Conservation (phyloP, 768 basidiomycete genomes). For the Serendipita sp. region DNA sequence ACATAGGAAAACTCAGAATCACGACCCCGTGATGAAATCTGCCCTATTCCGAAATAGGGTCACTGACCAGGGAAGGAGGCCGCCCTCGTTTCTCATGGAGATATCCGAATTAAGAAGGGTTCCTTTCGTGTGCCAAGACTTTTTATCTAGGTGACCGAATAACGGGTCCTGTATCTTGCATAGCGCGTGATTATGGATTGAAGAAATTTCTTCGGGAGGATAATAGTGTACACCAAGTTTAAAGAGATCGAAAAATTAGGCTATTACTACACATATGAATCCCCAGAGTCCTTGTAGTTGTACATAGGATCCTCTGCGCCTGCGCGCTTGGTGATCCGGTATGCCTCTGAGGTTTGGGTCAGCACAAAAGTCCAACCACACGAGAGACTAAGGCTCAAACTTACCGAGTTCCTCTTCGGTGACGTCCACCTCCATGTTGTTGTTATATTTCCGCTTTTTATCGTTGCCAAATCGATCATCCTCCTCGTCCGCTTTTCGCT, state of each 20-base stretch:
- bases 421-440: constrained; percentile 39
- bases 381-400: constrained; percentile 14
- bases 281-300: constrained; percentile 58
- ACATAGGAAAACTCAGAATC: too few species aligned
- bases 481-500: constrained; percentile 43
- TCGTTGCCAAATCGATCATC: constrained; percentile 32
- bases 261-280: neutral
- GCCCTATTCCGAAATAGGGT: too few species aligned
- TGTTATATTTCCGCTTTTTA: constrained; percentile 12
- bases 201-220: too few species aligned
- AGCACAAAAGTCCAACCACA: neutral
- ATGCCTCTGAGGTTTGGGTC: constrained; percentile 50
- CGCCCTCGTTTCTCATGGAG: too few species aligned
- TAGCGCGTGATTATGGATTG: too few species aligned
- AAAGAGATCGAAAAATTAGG: neutral
- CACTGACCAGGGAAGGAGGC: too few species aligned
- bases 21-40: too few species aligned
- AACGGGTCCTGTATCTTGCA: too few species aligned
- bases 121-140: too few species aligned
- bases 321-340: constrained; percentile 54
- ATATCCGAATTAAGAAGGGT: too few species aligned
- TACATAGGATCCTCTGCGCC: constrained; percentile 85
- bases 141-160: too few species aligned
- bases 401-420: constrained; percentile 76
- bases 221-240: neutral